phyloP scores from a whole-genome alignment of 176 grass and related monocot species.

The Musa schizocarpa region DNA sequence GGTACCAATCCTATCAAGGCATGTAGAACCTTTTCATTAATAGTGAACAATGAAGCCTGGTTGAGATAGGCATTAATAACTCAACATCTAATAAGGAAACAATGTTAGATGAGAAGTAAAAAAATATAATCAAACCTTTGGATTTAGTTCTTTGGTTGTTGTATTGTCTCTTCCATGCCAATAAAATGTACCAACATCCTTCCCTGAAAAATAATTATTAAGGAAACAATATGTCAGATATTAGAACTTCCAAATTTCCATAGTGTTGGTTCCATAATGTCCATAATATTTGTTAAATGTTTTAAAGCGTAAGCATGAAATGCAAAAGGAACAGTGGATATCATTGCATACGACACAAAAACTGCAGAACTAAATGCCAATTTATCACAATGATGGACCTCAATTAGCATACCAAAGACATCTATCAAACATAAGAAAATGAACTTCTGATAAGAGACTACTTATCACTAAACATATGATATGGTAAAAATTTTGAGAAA shows the following conservation, averaged over 20 bases:
- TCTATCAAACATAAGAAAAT: background rate
- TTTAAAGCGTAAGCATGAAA: background rate
- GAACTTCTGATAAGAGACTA: too few relatives aligned
- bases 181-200: conserved; percentile 71
- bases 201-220: conserved; percentile 34
- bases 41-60: background rate
- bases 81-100: background rate
- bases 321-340: background rate
- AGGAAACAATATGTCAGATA: background rate
- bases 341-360: background rate
- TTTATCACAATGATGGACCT: background rate
- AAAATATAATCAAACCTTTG: conserved; percentile 47
- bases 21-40: background rate
- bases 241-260: background rate
- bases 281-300: too few relatives aligned
- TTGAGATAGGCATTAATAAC: background rate
- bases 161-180: conserved; percentile 97
- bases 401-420: background rate
- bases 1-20: background rate
- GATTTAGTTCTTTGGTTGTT: conserved; percentile 75
- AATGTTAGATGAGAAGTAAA: background rate
- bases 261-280: background rate
- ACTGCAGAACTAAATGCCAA: background rate
- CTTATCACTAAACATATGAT: too few relatives aligned
- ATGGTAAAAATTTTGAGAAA: too few relatives aligned